These are phyloP conservation scores for Vigna radiata DNA, from an alignment of 306 rosid species.

Conservation along the genomic window DNA sequence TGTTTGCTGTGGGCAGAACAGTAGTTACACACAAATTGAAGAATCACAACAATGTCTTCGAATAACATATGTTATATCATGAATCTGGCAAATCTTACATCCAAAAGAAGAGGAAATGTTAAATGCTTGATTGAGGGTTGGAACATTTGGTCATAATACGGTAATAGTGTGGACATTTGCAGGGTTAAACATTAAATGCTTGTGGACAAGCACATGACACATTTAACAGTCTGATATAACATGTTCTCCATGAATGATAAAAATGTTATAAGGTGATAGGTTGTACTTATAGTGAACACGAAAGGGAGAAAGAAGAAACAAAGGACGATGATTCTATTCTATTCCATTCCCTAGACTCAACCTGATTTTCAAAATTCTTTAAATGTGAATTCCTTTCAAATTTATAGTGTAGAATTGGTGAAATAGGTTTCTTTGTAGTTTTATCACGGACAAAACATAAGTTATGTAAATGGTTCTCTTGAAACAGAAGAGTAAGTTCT, in stretches of 20 bases:
- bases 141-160: not conserved
- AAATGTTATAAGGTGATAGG: not conserved
- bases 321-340: not conserved
- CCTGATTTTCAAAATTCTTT: not conserved
- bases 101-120: not conserved
- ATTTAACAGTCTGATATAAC: not conserved
- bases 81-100: not conserved
- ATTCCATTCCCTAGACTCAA: not conserved
- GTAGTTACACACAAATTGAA: not conserved
- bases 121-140: not conserved
- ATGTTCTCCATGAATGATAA: not conserved
- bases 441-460: too few species aligned
- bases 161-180: too few species aligned
- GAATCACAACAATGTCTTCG: not conserved
- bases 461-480: too few species aligned
- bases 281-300: too few species aligned
- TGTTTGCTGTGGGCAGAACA: not conserved
- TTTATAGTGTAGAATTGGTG: not conserved
- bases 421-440: not conserved
- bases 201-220: not conserved
- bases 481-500: too few species aligned
- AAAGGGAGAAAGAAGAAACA: not conserved
- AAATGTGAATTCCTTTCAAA: not conserved
- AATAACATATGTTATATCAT: not conserved
- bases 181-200: conserved; percentile 16